A percentile compares a stretch with the other conserved stretches of the same genome.
Conservation (phyloP, 495 filamentous ascomycete species). For the Cenococcum geophilum region DNA sequence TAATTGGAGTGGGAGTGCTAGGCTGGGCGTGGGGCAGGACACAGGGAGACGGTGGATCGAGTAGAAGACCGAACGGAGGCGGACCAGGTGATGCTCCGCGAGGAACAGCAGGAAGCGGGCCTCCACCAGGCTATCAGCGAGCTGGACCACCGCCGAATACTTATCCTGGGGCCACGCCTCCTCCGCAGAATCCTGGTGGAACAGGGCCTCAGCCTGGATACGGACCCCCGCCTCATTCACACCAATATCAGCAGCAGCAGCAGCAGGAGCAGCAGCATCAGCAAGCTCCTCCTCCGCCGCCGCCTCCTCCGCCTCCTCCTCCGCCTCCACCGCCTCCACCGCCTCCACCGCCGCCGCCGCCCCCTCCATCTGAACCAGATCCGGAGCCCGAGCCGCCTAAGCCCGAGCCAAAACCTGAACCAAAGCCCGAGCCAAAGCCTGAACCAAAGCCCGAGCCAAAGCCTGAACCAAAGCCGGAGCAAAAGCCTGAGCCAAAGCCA, state of each 20-base stretch:
- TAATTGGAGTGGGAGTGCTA: constrained; percentile 62
- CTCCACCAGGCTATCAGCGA: constrained; percentile 19
- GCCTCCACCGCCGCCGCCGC: constrained; percentile 22
- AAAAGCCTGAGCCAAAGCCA: constrained; percentile 23
- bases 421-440: constrained; percentile 37
- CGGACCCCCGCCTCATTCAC: constrained; percentile 16
- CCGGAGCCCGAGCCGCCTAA: constrained; percentile 30
- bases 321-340: constrained; percentile 24
- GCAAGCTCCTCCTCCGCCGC: constrained; percentile 17
- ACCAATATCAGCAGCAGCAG: constrained; percentile 6
- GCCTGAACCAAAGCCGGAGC: no score
- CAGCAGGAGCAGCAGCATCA: background rate
- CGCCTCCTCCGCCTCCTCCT: constrained; percentile 20
- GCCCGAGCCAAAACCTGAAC: constrained; percentile 31
- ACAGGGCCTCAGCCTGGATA: constrained; percentile 9
- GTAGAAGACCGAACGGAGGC: constrained; percentile 7
- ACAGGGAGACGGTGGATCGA: constrained; percentile 47
- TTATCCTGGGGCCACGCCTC: constrained; percentile 23
- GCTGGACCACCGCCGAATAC: constrained; percentile 15
- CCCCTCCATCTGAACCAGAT: constrained; percentile 26
- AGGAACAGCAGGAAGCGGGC: constrained; percentile 15
- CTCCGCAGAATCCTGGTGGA: constrained; percentile 18
- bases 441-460: constrained; percentile 6
- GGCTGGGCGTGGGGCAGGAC: constrained; percentile 69
- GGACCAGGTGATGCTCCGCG: constrained; percentile 13